Conservation (phyloP, 176 grass and related monocot genomes). For the Cenchrus purpureus region DNA sequence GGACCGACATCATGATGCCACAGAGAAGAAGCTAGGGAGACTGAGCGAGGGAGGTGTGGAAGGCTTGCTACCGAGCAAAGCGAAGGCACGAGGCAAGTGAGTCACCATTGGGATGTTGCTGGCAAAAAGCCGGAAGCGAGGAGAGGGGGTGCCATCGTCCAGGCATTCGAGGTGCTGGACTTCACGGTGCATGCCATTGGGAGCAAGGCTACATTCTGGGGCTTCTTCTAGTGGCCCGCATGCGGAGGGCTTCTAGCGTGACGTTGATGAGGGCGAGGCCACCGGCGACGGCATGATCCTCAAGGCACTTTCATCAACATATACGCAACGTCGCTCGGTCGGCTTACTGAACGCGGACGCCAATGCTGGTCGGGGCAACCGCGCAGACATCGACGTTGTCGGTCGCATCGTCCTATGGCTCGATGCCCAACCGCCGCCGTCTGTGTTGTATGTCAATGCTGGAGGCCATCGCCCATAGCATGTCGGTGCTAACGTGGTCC, state of each 20-base stretch:
- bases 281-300: conserved; percentile 51
- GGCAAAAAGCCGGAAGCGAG: too few relatives aligned
- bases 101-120: too few relatives aligned
- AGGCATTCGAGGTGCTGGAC: conserved; percentile 50
- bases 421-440: conserved; percentile 30
- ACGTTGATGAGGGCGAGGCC: conserved; percentile 27
- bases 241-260: not conserved
- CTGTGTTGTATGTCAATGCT: conserved; percentile 56
- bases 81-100: too few relatives aligned
- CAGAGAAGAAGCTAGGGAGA: too few relatives aligned
- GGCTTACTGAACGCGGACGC: not conserved
- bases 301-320: conserved; percentile 47
- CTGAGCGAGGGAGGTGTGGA: too few relatives aligned
- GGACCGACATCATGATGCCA: too few relatives aligned
- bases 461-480: conserved; percentile 52
- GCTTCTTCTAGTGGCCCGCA: conserved; percentile 43
- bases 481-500: conserved; percentile 65
- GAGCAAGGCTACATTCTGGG: conserved; percentile 26
- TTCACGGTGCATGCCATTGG: conserved; percentile 42
- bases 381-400: conserved; percentile 16
- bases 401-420: conserved; percentile 41
- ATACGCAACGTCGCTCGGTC: conserved; percentile 37
- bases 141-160: too few relatives aligned
- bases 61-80: too few relatives aligned
- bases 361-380: conserved; percentile 49